These are phyloP conservation scores for Pseudopediastrum boryanum DNA, from an alignment of 139 green algal species.

Conservation along the genomic window DNA sequence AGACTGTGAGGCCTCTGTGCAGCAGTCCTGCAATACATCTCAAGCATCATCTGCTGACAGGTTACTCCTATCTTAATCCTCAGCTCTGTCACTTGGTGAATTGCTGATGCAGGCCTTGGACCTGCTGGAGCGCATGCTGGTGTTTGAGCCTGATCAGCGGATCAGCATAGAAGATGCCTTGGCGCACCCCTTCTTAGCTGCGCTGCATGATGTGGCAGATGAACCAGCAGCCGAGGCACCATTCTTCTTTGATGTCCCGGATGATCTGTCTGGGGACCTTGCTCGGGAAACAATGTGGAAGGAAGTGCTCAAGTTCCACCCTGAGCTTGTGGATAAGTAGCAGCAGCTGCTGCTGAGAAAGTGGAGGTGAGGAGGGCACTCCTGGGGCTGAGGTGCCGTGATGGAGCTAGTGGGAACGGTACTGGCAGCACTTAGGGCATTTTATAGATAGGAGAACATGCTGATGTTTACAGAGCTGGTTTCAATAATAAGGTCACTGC, in stretches of 20 bases:
- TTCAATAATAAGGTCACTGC: no score
- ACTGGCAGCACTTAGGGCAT: no score
- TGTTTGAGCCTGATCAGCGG: slow-evolving; percentile 86
- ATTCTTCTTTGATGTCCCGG: slow-evolving; percentile 65
- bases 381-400: no score
- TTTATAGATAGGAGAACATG: no score
- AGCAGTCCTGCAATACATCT: no score
- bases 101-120: slow-evolving; percentile 63
- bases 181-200: slow-evolving; percentile 84
- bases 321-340: slow-evolving; percentile 12
- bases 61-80: background rate
- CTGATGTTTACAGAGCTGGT: no score
- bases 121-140: slow-evolving; percentile 84
- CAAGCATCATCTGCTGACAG: no score
- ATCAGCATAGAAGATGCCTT: slow-evolving; percentile 86
- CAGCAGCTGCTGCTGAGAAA: background rate
- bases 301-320: slow-evolving; percentile 58
- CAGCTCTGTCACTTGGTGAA: background rate
- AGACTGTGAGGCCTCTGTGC: no score
- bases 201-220: slow-evolving; percentile 76
- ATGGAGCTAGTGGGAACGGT: no score
- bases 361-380: no score
- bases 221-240: slow-evolving; percentile 67
- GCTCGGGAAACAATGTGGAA: slow-evolving; percentile 61
- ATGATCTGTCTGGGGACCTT: slow-evolving; percentile 61